Conservation (phyloP, 768 basidiomycete species). For the Suillus alpinus region DNA sequence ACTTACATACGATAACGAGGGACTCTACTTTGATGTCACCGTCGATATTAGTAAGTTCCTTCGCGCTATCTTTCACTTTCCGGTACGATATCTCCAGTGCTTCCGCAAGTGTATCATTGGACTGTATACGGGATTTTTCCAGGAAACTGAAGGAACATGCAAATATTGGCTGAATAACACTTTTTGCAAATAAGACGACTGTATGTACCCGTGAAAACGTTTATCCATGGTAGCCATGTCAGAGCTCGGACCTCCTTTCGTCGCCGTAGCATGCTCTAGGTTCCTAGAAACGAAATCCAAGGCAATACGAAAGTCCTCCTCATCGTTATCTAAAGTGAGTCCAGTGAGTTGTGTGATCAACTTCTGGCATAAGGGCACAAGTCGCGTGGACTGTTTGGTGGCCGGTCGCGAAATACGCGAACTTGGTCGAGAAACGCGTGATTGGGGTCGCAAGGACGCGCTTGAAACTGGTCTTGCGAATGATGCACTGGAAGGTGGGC, state of each 20-base stretch:
- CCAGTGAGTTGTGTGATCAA: conserved; percentile 57
- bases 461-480: conserved; percentile 43
- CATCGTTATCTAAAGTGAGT: conserved; percentile 41
- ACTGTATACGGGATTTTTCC: conserved; percentile 70
- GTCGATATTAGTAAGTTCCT: conserved; percentile 57
- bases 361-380: conserved; percentile 52
- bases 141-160: conserved; percentile 40
- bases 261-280: conserved; percentile 50
- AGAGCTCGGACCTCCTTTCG: conserved; percentile 53
- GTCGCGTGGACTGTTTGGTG: conserved; percentile 46
- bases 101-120: conserved; percentile 55
- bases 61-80: conserved; percentile 49
- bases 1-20: background rate
- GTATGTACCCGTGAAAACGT: conserved; percentile 49
- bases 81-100: conserved; percentile 56
- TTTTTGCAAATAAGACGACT: background rate
- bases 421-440: conserved; percentile 35
- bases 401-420: conserved; percentile 52
- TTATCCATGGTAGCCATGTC: conserved; percentile 56
- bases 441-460: conserved; percentile 35
- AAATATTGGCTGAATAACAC: conserved; percentile 2
- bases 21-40: conserved; percentile 55
- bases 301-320: conserved; percentile 43
- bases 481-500: conserved; percentile 48
- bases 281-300: conserved; percentile 59